These are phyloP conservation scores for Aspergillus candidus DNA, from an alignment of 2,329 filamentous ascomycete genomes.

Conservation along the genomic window DNA sequence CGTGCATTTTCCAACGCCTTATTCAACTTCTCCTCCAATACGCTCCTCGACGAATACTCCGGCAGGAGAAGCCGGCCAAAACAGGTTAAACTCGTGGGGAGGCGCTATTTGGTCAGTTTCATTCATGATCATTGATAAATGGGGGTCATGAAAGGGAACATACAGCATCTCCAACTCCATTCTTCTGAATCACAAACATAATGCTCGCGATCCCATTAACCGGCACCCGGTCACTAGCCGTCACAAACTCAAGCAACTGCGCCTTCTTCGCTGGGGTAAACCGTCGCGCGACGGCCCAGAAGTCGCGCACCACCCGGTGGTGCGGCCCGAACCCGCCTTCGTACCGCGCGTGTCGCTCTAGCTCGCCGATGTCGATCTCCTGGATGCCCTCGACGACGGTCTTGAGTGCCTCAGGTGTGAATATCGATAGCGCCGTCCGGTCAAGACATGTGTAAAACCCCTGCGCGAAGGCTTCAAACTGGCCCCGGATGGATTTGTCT, in stretches of 20 bases:
- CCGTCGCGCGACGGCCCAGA: conserved; percentile 76
- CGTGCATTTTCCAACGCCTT: conserved; percentile 83
- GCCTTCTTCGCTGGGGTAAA: conserved; percentile 60
- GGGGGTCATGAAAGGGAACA: no score
- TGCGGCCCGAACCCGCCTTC: conserved; percentile 67
- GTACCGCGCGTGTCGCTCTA: conserved; percentile 68
- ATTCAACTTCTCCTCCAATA: conserved; percentile 67
- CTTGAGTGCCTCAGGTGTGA: conserved; percentile 65
- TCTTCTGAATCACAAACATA: conserved; percentile 75
- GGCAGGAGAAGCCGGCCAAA: conserved; percentile 84
- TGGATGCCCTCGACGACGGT: conserved; percentile 76
- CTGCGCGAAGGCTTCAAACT: conserved; percentile 71
- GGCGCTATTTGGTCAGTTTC: conserved; percentile 29
- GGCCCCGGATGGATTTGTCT: conserved; percentile 66
- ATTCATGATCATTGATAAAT: no score
- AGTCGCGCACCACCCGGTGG: conserved; percentile 66
- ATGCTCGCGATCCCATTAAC: conserved; percentile 78
- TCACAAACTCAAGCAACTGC: conserved; percentile 85
- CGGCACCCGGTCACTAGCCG: conserved; percentile 82
- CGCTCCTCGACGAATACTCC: conserved; percentile 66
- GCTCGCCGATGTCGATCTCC: conserved; percentile 68
- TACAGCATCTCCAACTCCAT: conserved; percentile 56
- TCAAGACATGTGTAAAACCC: conserved; percentile 75
- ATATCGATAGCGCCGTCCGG: conserved; percentile 63
- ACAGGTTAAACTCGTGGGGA: conserved; percentile 89